phyloP scores from a whole-genome alignment of 2,329 filamentous ascomycete species.

The Thielaviopsis ethacetica region DNA sequence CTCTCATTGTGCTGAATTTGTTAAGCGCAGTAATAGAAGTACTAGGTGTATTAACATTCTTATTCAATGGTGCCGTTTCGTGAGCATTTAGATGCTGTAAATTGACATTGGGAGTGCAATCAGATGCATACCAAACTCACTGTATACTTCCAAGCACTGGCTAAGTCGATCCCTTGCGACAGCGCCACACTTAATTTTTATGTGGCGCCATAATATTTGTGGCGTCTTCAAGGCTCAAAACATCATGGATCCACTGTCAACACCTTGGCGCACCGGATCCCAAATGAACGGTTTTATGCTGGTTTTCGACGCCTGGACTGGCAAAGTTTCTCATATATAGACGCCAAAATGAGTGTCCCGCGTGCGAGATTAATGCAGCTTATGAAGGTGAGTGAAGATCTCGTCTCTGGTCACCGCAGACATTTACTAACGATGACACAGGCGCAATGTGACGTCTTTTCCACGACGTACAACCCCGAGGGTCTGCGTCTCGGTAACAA shows the following conservation, averaged over 20 bases:
- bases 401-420: neutral
- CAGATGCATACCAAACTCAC: neutral
- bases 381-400: constrained; percentile 46
- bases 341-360: constrained; percentile 42
- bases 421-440: constrained; percentile 23
- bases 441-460: constrained; percentile 86
- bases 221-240: constrained; percentile 3
- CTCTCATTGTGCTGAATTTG: neutral
- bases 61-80: constrained; percentile 2
- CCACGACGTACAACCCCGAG: constrained; percentile 77
- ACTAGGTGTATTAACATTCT: neutral
- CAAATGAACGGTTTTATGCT: constrained; percentile 12
- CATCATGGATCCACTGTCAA: constrained; percentile 10
- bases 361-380: constrained; percentile 51
- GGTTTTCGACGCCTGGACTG: neutral
- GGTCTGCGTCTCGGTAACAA: constrained; percentile 75
- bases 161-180: constrained; percentile 2
- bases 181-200: constrained; percentile 5
- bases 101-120: neutral
- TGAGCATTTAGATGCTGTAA: constrained; percentile 12
- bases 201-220: neutral
- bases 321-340: neutral
- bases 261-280: constrained; percentile 3
- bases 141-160: constrained; percentile 1
- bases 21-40: neutral